These are phyloP conservation scores for Yamadazyma ubonensis DNA, from an alignment of 805 yeast species.

Conservation along the genomic window DNA sequence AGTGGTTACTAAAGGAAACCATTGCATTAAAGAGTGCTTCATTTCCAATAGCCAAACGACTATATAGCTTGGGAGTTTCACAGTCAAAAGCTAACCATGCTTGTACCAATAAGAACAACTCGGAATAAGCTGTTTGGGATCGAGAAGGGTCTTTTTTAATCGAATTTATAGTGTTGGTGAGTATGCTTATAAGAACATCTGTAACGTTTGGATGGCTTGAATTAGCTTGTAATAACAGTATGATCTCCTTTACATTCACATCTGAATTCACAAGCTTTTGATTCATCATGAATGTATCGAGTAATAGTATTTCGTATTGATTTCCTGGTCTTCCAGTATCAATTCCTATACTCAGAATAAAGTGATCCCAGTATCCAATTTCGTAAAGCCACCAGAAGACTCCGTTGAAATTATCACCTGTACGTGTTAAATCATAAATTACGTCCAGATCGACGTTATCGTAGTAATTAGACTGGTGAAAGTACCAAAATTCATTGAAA, in stretches of 20 bases:
- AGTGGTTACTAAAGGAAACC: constrained; percentile 10
- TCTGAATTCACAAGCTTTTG: constrained; percentile 14
- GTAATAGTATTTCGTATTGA: constrained; percentile 22
- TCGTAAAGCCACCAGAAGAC: constrained; percentile 24
- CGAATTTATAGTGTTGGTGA: constrained; percentile 16
- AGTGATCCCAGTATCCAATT: constrained; percentile 30
- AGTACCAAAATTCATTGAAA: constrained; percentile 27
- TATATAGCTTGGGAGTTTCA: constrained; percentile 20
- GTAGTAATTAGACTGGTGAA: constrained; percentile 13
- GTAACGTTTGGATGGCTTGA: constrained; percentile 24
- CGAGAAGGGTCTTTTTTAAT: neutral
- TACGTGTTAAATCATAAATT: constrained; percentile 17
- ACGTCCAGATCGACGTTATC: constrained; percentile 15
- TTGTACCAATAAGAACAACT: constrained; percentile 2
- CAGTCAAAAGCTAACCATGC: constrained; percentile 21
- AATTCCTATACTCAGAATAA: constrained; percentile 15
- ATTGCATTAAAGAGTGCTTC: constrained; percentile 25
- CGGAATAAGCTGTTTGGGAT: neutral
- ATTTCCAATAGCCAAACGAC: constrained; percentile 27
- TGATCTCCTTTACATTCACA: neutral
- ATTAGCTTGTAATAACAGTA: constrained; percentile 11
- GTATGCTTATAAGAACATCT: constrained; percentile 17
- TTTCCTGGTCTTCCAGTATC: constrained; percentile 11
- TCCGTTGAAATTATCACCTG: constrained; percentile 7
- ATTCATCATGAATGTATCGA: constrained; percentile 22